Conservation (phyloP, 345 rosid genomes). For the Gynandropsis gynandra region DNA sequence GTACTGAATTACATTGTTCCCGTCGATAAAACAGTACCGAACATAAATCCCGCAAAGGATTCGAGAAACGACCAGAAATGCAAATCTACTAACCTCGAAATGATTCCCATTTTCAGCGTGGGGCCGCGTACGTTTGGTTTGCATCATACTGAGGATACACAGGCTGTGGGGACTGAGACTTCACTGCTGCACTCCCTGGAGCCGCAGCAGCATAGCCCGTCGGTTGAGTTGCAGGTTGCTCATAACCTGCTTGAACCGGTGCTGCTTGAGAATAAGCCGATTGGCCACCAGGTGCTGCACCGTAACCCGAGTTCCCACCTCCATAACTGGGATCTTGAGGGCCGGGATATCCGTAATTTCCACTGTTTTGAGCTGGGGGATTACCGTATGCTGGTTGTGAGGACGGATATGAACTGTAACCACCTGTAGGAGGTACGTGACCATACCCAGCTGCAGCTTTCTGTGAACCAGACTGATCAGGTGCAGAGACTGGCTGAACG, state of each 20-base stretch:
- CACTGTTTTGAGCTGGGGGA: constrained; percentile 41
- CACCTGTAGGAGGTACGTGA: constrained; percentile 39
- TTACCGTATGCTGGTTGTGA: constrained; percentile 44
- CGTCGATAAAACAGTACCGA: too few species aligned
- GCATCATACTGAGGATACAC: constrained; percentile 54
- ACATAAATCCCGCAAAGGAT: too few species aligned
- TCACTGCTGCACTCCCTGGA: constrained; percentile 41
- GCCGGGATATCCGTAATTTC: constrained; percentile 56
- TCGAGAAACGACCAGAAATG: too few species aligned
- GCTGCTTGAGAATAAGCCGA: too few species aligned
- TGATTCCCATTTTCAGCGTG: constrained; percentile 19
- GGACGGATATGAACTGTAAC: constrained; percentile 47
- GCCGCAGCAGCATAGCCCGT: constrained; percentile 46
- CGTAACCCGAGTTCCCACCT: constrained; percentile 34
- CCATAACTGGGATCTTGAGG: constrained; percentile 61
- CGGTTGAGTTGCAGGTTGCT: constrained; percentile 55
- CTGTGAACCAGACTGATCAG: constrained; percentile 38
- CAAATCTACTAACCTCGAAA: constrained; percentile 17
- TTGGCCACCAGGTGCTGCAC: constrained; percentile 33
- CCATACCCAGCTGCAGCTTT: constrained; percentile 29
- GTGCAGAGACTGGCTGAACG: constrained; percentile 37
- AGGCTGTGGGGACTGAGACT: too few species aligned
- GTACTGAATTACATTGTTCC: too few species aligned
- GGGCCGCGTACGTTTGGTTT: constrained; percentile 43
- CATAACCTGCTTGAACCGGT: constrained; percentile 65